Percentiles rank a stretch among this genome's conserved stretches.
These are phyloP conservation scores for Meira nashicola DNA, from an alignment of 1,284 basidiomycete genomes.

Conservation along the genomic window DNA sequence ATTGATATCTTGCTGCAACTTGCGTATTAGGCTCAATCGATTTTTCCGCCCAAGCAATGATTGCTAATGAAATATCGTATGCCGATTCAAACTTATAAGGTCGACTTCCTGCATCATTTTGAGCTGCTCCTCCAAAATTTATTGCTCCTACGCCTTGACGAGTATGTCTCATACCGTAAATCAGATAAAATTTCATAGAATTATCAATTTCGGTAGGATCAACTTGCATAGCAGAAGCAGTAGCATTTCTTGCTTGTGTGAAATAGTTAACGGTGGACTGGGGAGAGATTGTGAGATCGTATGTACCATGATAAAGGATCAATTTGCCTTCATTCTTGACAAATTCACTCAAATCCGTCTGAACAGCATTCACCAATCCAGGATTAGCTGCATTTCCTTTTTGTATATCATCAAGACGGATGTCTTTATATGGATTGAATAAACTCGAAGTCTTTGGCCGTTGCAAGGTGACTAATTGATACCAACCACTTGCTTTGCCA, in stretches of 20 bases:
- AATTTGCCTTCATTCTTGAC: slow-evolving; percentile 27
- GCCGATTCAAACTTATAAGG: slow-evolving; percentile 16
- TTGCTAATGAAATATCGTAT: slow-evolving; percentile 19
- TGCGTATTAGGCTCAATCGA: not conserved
- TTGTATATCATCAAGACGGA: slow-evolving; percentile 20
- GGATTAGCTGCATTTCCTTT: slow-evolving; percentile 11
- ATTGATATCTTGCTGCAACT: slow-evolving; percentile 17
- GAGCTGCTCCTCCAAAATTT: slow-evolving; percentile 17
- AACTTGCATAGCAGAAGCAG: not conserved
- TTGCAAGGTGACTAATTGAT: slow-evolving; percentile 37
- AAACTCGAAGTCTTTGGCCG: slow-evolving; percentile 4
- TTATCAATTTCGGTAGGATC: slow-evolving; percentile 11
- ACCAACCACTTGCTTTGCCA: slow-evolving; percentile 37
- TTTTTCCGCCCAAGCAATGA: slow-evolving; percentile 20
- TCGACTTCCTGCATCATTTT: slow-evolving; percentile 18
- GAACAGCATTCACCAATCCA: slow-evolving; percentile 14
- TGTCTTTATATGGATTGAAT: slow-evolving; percentile 13
- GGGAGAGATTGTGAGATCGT: slow-evolving; percentile 20
- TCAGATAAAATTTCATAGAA: slow-evolving; percentile 22
- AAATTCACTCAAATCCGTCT: slow-evolving; percentile 26
- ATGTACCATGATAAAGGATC: slow-evolving; percentile 27
- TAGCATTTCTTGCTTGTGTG: slow-evolving; percentile 10
- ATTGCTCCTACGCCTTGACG: slow-evolving; percentile 17
- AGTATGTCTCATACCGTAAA: slow-evolving; percentile 34
- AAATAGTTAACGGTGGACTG: slow-evolving; percentile 18